Conservation (phyloP, 768 basidiomycete genomes). For the Phaeolepiota aurea region DNA sequence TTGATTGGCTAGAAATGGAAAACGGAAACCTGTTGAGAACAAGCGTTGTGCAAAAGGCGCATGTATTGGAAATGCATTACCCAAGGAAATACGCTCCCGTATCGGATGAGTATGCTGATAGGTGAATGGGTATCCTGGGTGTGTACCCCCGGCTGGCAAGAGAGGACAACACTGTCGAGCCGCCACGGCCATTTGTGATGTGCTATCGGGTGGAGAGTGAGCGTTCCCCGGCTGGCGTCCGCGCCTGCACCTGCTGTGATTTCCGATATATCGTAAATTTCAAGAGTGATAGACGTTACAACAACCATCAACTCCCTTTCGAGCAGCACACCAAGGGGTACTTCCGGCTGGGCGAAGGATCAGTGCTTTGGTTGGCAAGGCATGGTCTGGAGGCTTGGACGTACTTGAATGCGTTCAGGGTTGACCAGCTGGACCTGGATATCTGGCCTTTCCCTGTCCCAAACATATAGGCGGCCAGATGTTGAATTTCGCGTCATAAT, state of each 20-base stretch:
- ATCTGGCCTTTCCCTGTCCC: constrained; percentile 22
- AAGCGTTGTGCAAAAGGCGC: too few species aligned
- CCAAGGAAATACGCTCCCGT: constrained; percentile 53
- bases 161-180: constrained; percentile 42
- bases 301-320: constrained; percentile 35
- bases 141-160: constrained; percentile 17
- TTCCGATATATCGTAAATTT: constrained; percentile 30
- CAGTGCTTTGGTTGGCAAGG: not conserved
- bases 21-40: too few species aligned
- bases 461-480: constrained; percentile 23
- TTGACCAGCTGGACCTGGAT: constrained; percentile 26
- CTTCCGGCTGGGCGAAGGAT: constrained; percentile 21
- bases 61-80: constrained; percentile 16
- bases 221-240: constrained; percentile 5
- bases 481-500: constrained; percentile 3
- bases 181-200: constrained; percentile 45
- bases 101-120: constrained; percentile 51
- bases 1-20: constrained; percentile 42
- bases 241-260: constrained; percentile 14
- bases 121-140: constrained; percentile 13
- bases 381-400: not conserved
- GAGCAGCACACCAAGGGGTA: constrained; percentile 31
- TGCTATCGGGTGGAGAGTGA: constrained; percentile 36
- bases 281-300: constrained; percentile 30
- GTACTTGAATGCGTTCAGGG: constrained; percentile 20